Evolutionary conservation across 164 flowering plant genomes (phyloP), one percentile per base, ranked within the genome.

Genomic region (Brasenia schreberi): DNA sequence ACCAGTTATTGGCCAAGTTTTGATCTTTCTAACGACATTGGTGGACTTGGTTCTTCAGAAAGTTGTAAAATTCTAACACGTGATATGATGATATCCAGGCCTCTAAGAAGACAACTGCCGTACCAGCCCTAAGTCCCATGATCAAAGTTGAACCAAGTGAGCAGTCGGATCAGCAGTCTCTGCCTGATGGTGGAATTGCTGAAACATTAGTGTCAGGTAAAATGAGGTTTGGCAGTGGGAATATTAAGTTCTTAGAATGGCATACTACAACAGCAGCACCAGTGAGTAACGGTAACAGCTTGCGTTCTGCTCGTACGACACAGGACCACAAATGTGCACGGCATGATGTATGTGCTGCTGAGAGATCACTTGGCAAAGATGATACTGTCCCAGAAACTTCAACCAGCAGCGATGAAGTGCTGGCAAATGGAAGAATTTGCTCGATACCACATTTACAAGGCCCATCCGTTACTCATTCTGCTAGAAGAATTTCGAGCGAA

Each of bases 391-490:
- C 59, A 16, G 79, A 74, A 64, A 72, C 53, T 18, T 72, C 68
- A 14, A 73, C 71, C 64, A 75, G 71, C 64, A 68, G n/a, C 65
- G 75, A 66, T 71, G 39, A 33, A 33, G 39, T 33, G 39, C 39
- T 1, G 3, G 39, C 39, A 33, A 33, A 33, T n/a, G 9, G 17
- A 42, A 70, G 67, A 71, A 84, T 80, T 65, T 42, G 66, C 45
- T 60, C 43, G 10, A 83, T 83, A 56, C 62, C 83, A 72, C 77
- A 76, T 69, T 81, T 83, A 61, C 81, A 76, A 11, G 70, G 62
- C 68, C 68, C 39, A 33, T 33, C 68, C 16, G 43, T 59, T 12
- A 69, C 68, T 69, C 67, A 70, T 56, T 75, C 81, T 67, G 77
- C 77, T 10, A 65, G 65, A 65, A 58, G 62, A 59, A 77, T 68